A percentile compares a stretch with the other conserved stretches of the same genome.
Conservation (phyloP, 441 rosid genomes). For the Adansonia grandidieri region DNA sequence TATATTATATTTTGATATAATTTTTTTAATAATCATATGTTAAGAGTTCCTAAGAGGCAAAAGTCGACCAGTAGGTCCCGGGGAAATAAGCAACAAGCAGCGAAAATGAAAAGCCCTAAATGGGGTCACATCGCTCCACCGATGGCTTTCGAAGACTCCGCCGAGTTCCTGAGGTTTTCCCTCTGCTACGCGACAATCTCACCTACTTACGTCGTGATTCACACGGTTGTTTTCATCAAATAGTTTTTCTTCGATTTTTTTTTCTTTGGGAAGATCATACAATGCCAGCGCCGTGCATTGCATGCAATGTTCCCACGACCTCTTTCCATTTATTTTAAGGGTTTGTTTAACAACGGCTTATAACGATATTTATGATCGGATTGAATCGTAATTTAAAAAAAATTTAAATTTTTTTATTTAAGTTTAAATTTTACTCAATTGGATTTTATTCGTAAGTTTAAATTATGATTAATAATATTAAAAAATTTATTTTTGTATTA, state of each 20-base stretch:
- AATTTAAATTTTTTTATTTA: too few relatives aligned
- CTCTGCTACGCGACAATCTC: conserved; percentile 32
- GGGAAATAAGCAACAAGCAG: background rate
- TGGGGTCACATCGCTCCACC: conserved; percentile 23
- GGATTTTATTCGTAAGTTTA: too few relatives aligned
- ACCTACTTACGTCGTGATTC: background rate
- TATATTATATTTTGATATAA: too few relatives aligned
- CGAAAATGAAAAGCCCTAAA: background rate
- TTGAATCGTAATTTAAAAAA: too few relatives aligned
- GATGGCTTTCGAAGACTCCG: conserved; percentile 29
- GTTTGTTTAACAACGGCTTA: too few relatives aligned
- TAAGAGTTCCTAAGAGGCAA: background rate
- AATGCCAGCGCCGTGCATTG: background rate
- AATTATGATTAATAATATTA: too few relatives aligned
- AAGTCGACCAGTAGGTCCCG: conserved; percentile 19
- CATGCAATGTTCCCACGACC: too few relatives aligned
- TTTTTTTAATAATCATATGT: too few relatives aligned
- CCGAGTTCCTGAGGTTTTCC: background rate
- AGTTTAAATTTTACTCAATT: too few relatives aligned
- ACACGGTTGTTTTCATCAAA: conserved; percentile 18
- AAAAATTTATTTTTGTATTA: too few relatives aligned
- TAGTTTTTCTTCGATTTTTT: background rate
- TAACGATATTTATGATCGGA: too few relatives aligned
- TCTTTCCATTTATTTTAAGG: too few relatives aligned
- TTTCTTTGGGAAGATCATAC: background rate